phyloP scores from a whole-genome alignment of 2,329 filamentous ascomycete genomes.

The Ophiostoma fasciatum region DNA sequence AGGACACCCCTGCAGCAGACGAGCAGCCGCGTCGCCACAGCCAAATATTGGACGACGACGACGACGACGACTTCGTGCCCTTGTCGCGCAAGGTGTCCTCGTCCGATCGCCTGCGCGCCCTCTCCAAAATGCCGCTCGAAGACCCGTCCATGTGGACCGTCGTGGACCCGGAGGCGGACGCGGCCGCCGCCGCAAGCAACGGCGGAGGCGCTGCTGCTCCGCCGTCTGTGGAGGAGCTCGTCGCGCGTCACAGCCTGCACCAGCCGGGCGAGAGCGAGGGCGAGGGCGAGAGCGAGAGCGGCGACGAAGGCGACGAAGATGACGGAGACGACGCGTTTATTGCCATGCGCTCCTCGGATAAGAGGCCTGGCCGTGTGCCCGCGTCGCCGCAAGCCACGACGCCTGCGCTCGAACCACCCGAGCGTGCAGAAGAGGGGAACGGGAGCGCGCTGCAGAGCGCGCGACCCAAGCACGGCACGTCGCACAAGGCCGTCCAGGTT shows the following conservation, averaged over 20 bases:
- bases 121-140: slow-evolving; percentile 22
- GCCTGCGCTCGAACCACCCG: too few relatives aligned
- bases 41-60: slow-evolving; percentile 18
- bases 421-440: background rate
- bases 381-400: background rate
- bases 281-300: too few relatives aligned
- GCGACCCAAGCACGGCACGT: background rate
- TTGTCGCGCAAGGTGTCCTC: slow-evolving; percentile 21
- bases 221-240: background rate
- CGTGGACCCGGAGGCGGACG: slow-evolving; percentile 15
- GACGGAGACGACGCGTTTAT: slow-evolving; percentile 10
- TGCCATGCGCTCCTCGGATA: slow-evolving; percentile 8
- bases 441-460: too few relatives aligned
- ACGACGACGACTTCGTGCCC: slow-evolving; percentile 19
- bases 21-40: slow-evolving; percentile 10
- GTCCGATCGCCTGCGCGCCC: slow-evolving; percentile 21
- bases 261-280: too few relatives aligned
- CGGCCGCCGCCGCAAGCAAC: too few relatives aligned
- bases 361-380: background rate
- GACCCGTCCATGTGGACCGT: slow-evolving; percentile 21
- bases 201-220: too few relatives aligned
- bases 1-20: too few relatives aligned
- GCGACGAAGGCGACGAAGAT: background rate
- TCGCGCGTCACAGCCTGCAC: background rate
- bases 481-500: background rate